These are phyloP conservation scores for Colletotrichum euphorbiae DNA, from an alignment of 2,329 filamentous ascomycete species.

Conservation along the genomic window DNA sequence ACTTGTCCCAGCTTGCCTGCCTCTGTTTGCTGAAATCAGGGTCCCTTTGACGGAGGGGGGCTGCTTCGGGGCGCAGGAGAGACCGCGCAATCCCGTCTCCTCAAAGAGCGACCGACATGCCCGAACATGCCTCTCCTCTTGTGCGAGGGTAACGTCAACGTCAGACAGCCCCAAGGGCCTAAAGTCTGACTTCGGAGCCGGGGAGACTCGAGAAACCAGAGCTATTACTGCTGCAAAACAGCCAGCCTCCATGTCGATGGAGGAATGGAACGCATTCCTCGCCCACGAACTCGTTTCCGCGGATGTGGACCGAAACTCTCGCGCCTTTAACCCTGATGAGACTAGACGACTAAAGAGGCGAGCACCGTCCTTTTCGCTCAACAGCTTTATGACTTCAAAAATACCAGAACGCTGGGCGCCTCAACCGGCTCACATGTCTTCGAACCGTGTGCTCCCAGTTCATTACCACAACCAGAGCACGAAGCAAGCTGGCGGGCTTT, in stretches of 20 bases:
- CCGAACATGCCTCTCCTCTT: background rate
- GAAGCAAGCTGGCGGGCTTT: background rate
- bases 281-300: background rate
- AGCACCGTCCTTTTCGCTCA: background rate
- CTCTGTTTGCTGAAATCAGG: background rate
- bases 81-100: background rate
- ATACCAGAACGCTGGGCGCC: conserved; percentile 2
- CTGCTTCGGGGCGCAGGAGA: background rate
- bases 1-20: background rate
- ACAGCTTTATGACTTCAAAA: background rate
- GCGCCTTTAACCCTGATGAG: background rate
- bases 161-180: conserved; percentile 24
- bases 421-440: conserved; percentile 21
- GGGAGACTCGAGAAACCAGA: background rate
- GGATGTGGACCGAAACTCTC: background rate
- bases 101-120: conserved; percentile 3
- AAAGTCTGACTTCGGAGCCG: conserved; percentile 26
- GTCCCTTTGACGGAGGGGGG: background rate
- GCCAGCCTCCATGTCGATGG: conserved; percentile 11
- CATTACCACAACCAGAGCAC: background rate
- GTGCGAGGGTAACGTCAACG: conserved; percentile 12
- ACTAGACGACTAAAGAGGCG: background rate
- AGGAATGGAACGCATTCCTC: conserved; percentile 19
- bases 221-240: background rate
- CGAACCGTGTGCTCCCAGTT: background rate